Conservation (phyloP, 2,329 filamentous ascomycete species). For the Dothideomycetes sp. region DNA sequence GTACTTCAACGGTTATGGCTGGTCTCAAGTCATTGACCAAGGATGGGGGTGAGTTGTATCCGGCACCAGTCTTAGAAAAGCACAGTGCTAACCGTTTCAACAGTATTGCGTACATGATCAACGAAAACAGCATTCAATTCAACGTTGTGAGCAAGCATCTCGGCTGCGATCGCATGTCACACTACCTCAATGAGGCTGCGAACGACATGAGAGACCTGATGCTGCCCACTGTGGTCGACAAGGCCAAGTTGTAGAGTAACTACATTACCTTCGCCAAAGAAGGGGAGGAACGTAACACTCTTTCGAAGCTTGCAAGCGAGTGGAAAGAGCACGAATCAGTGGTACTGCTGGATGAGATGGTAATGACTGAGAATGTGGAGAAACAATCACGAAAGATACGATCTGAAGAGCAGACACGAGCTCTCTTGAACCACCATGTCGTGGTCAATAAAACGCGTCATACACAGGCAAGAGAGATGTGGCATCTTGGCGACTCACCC, state of each 20-base stretch:
- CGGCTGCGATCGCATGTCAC: conserved; percentile 85
- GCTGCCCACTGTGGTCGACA: conserved; percentile 65
- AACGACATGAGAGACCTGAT: conserved; percentile 81
- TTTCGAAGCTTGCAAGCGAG: too few relatives aligned
- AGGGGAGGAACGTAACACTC: too few relatives aligned
- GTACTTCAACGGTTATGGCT: conserved; percentile 98
- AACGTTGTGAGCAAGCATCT: conserved; percentile 93
- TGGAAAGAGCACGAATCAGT: too few relatives aligned
- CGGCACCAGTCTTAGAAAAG: background rate
- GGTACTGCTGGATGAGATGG: too few relatives aligned
- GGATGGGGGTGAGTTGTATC: conserved; percentile 59
- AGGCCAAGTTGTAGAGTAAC: conserved; percentile 69
- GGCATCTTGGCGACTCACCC: background rate
- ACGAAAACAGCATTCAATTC: conserved; percentile 97
- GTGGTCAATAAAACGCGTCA: too few relatives aligned
- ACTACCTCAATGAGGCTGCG: conserved; percentile 90
- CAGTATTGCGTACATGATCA: conserved; percentile 96
- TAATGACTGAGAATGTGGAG: too few relatives aligned
- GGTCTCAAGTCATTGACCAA: conserved; percentile 93
- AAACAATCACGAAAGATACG: too few relatives aligned
- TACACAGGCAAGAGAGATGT: background rate
- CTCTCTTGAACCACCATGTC: too few relatives aligned
- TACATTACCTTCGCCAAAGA: too few relatives aligned
- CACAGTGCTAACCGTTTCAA: conserved; percentile 12
- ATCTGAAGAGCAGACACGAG: background rate